phyloP scores from a whole-genome alignment of 306 rosid genomes.

The Prunus mume region DNA sequence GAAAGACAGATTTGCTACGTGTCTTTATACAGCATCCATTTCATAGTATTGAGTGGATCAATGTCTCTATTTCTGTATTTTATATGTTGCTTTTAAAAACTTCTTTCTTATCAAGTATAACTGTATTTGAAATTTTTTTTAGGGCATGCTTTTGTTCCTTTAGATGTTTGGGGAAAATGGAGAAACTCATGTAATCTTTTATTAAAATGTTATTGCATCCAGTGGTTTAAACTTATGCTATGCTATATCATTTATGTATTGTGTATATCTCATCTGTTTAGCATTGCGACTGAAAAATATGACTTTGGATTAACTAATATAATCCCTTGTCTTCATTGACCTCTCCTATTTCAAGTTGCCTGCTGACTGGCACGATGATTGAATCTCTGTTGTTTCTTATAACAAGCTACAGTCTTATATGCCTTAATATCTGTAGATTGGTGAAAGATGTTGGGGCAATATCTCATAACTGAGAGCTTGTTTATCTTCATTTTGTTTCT shows the following conservation, averaged over 20 bases:
- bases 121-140: neutral
- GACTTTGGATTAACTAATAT: neutral
- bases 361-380: neutral
- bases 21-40: neutral
- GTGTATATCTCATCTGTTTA: neutral
- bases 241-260: neutral
- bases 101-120: neutral
- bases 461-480: neutral
- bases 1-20: neutral
- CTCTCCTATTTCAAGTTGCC: neutral
- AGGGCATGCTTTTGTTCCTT: neutral
- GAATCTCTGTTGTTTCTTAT: neutral
- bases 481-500: neutral
- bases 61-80: neutral
- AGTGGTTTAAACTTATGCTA: neutral
- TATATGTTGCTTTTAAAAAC: neutral
- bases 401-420: conserved; percentile 6
- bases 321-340: neutral
- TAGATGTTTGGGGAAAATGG: neutral
- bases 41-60: neutral
- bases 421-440: neutral
- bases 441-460: neutral
- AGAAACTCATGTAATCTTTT: neutral
- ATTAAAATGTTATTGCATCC: neutral
- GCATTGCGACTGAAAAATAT: neutral